Base-by-base conservation (phyloP, 2,329 filamentous ascomycete species). In the Chaetomium globosum region DNA sequence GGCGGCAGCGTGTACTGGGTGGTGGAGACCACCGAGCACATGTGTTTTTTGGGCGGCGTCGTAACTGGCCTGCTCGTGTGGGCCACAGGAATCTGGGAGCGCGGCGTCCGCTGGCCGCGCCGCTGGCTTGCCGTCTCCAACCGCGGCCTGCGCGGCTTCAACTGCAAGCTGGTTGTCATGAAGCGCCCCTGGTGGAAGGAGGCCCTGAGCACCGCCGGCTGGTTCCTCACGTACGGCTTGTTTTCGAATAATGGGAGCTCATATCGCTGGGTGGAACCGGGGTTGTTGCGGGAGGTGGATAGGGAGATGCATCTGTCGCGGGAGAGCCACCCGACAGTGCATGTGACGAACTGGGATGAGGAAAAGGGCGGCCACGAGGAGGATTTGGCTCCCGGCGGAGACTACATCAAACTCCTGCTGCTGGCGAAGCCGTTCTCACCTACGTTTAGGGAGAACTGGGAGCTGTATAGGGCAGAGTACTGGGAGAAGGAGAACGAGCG, bases 401-500 rank as follows among this genome's bases (percentile, higher is more conserved):
- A 98, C 78, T 91, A 94, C 74, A 89, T 99, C 71, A 95, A 96
- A 77, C 84, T 99, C 0, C 81, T 98, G 21, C 82, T 99, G 8
- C 85, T 97, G 12, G 92, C 95, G 0, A 99, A 99, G 75, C 93
- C 93, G 0, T 99, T 99, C 74, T 96, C 92, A 6, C 89, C 95
- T 0, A 92, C 92, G 55, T 99, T 99, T 74, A 86, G 95, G 23
- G 93, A 98, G 76, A 96, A 97, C 70, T 99, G 95, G 95, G 95
- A 99, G 74, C 83, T 94, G 19, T 99, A 96, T 77, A 86, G 95
- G 61, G 88, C 89, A 39, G 93, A 97, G 67, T 99, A 97, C 78
- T 99, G 95, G 95, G 94, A 97, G 72, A 89, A 89, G 67, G 95
- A 99, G 77, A 99, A 99, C 74, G 92, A 96, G 76, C 88, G 94